A percentile compares a stretch with the other conserved stretches of the same genome.
Conservation (phyloP, 306 rosid genomes). For the Prunus salicina region DNA sequence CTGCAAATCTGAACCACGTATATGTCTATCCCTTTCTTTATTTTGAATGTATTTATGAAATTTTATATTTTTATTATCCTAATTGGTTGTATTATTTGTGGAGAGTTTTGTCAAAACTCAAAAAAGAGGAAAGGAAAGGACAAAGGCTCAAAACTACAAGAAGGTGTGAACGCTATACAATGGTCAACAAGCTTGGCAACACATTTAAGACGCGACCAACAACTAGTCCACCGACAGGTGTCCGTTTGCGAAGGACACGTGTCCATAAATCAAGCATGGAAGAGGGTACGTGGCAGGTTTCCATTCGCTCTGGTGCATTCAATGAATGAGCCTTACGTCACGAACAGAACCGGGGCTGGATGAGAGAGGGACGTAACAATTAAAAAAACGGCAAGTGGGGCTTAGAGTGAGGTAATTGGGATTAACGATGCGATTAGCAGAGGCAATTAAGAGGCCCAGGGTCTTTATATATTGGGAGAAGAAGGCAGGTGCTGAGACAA, state of each 20-base stretch:
- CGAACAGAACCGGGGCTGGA: background rate
- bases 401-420: slow-evolving; percentile 26
- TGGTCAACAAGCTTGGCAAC: slow-evolving; percentile 37
- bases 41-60: too few relatives aligned
- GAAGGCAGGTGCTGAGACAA: background rate
- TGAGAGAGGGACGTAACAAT: background rate
- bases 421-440: slow-evolving; percentile 21
- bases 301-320: background rate
- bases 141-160: background rate
- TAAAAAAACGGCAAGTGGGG: slow-evolving; percentile 15
- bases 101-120: too few relatives aligned
- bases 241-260: slow-evolving; percentile 25
- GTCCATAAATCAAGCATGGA: background rate
- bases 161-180: slow-evolving; percentile 34
- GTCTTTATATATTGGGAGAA: slow-evolving; percentile 34
- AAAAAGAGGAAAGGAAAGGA: too few relatives aligned
- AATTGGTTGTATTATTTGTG: too few relatives aligned
- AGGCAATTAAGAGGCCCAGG: background rate
- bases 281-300: background rate
- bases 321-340: slow-evolving; percentile 11
- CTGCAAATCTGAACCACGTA: too few relatives aligned
- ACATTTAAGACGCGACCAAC: slow-evolving; percentile 9
- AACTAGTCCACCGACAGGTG: slow-evolving; percentile 36
- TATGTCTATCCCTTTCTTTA: too few relatives aligned
- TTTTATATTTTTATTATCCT: too few relatives aligned